Base-by-base conservation (phyloP, 805 yeast species). In the Ogataea trehaloabstinens region DNA sequence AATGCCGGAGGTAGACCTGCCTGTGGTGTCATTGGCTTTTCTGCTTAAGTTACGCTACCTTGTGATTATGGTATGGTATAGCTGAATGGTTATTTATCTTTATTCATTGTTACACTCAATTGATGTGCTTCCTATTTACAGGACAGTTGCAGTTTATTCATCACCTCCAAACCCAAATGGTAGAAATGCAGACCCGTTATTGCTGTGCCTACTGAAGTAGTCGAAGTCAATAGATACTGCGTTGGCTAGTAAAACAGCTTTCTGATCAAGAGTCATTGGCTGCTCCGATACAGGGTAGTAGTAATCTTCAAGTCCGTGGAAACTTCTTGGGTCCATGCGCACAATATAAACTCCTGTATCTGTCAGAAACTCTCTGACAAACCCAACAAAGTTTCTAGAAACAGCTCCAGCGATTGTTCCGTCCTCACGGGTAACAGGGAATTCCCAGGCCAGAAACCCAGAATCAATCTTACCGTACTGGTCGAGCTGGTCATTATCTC, bases 1-100 rank as follows among this genome's bases (percentile, higher is more conserved):
- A 88, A 90, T 63, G 97, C 98, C 45, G 98, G 98, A 66, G 90
- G 84, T 53, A 89, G 98, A 81, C 86, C 93, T 55, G 98, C 98
- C 49, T 90, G 98, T 74, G 98, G 98, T 74, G 96, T 90, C 61
- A 89, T 90, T 73, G 97, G 97, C 50, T 56, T 82, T 48, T 52
- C 87, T 36, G 63, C 74, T 53, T 72, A 63, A 60, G 35, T 45
- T 12, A 8, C 34, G n/a, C 21, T 18, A 5, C 16, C 19, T 31
- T 5, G 24, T 18, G 19, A 22, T 19, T 5, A 6, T 31, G 24
- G 7, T 18, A 15, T n/a, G 17, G 21, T 22, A 30, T 12, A 24
- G 11, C n/a, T 28, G 27, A 32, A 27, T 21, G 20, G 34, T 27
- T 4, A 31, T 19, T 12, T 27, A 18, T 13, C 30, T 8, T 12